Percentiles rank a stretch among this genome's conserved stretches.
These are phyloP conservation scores for Pontederia paniculata DNA, from an alignment of 176 grass and related monocot species.

Conservation along the genomic window DNA sequence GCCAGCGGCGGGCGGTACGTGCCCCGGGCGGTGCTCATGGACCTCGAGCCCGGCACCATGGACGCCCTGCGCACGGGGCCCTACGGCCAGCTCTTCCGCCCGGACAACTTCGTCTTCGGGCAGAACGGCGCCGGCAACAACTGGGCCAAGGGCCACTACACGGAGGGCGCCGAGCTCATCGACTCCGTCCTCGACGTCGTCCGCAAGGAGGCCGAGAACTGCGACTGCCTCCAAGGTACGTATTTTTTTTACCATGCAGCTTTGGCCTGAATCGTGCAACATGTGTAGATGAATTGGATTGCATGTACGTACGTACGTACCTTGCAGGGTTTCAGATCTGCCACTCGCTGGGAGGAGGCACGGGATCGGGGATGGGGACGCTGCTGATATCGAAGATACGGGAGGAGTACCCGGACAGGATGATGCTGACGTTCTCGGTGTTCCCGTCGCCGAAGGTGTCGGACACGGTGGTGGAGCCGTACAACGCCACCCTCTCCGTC, in stretches of 20 bases:
- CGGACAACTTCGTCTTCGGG: conserved; percentile 20
- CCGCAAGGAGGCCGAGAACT: conserved; percentile 17
- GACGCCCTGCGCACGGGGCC: conserved; percentile 14
- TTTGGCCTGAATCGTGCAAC: background rate
- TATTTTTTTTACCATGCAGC: background rate
- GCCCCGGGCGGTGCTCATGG: conserved; percentile 71
- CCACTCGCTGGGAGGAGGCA: conserved; percentile 6
- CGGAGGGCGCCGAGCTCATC: conserved; percentile 13
- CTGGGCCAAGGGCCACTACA: conserved; percentile 12
- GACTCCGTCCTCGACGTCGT: conserved; percentile 6
- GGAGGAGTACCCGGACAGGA: conserved; percentile 5
- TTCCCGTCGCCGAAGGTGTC: conserved; percentile 7
- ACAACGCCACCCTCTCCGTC: conserved; percentile 7
- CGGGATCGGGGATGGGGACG: conserved; percentile 7
- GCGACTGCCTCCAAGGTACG: conserved; percentile 18
- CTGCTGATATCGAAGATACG: conserved; percentile 8
- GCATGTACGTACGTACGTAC: background rate
- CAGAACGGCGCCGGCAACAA: conserved; percentile 12
- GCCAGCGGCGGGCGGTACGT: conserved; percentile 66
- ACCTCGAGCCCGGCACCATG: conserved; percentile 63
- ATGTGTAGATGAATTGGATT: background rate
- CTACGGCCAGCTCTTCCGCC: conserved; percentile 15
- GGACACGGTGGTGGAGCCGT: conserved; percentile 10
- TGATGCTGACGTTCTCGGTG: conserved; percentile 14
- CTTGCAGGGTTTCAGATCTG: conserved; percentile 3